phyloP scores from a whole-genome alignment of 2,329 filamentous ascomycete genomes.

The Fusarium miscanthi region DNA sequence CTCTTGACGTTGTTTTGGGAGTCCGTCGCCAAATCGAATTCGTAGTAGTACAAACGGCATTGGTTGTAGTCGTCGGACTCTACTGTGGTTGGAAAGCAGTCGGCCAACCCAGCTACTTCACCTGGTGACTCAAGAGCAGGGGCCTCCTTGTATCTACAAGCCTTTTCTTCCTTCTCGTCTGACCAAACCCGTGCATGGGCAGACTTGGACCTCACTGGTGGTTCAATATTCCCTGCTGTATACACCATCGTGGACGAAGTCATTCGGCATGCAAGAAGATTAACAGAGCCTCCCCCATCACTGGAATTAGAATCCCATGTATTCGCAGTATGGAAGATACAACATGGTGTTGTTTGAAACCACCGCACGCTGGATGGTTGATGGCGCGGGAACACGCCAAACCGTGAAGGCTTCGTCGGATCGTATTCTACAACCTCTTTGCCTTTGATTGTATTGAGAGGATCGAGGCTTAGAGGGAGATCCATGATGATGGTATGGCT shows the following conservation, averaged over 20 bases:
- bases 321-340: slow-evolving; percentile 79
- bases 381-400: slow-evolving; percentile 74
- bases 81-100: slow-evolving; percentile 30
- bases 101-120: accelerated
- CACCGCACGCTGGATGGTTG: slow-evolving; percentile 68
- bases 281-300: slow-evolving; percentile 53
- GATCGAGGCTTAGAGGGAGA: slow-evolving; percentile 73
- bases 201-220: slow-evolving; percentile 22
- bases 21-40: slow-evolving; percentile 59
- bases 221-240: slow-evolving; percentile 68
- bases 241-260: slow-evolving; percentile 74
- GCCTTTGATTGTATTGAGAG: slow-evolving; percentile 68
- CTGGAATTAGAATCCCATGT: slow-evolving; percentile 66
- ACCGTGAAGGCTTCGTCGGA: slow-evolving; percentile 65
- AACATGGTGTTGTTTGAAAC: slow-evolving; percentile 75
- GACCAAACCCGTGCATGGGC: accelerated
- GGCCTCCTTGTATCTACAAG: not conserved
- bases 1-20: slow-evolving; percentile 59
- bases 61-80: slow-evolving; percentile 68
- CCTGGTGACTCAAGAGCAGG: not conserved
- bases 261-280: slow-evolving; percentile 73
- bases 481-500: slow-evolving; percentile 75
- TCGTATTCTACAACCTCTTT: slow-evolving; percentile 69
- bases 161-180: not conserved
- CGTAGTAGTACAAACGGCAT: slow-evolving; percentile 77